Base-by-base conservation (phyloP, 2,329 filamentous ascomycete species). In the Byssochlamys sp. region DNA sequence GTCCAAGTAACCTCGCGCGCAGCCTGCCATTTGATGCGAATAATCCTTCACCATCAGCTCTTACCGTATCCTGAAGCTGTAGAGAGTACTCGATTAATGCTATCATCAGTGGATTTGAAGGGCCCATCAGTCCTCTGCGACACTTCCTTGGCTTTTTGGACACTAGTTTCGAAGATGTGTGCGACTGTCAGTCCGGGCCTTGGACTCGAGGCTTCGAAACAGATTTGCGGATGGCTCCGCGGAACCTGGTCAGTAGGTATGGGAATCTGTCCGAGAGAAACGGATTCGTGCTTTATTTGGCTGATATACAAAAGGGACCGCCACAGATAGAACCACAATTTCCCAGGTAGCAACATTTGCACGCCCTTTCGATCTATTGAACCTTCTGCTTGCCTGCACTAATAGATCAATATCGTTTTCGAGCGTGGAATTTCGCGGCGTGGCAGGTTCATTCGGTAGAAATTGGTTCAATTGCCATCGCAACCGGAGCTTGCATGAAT, bases 101-200 rank as follows among this genome's bases (percentile, higher is more conserved):
- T 95, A 10, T 83, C 84, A 4, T 87, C 87, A 25, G 85, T 90
- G 52, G 91, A 95, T 65, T 79, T 92, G 35, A 92, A 87, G 68
- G 91, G 91, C 0, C 92, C 94, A 6, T 84, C 85, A 1, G 71
- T 85, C 24, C 75, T 96, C 19, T 86, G 86, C n/a, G 94, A 97
- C 69, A 85, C 90, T 1, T 88, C 89, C 2, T 77, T 92, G 19
- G 77, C 80, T 2, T 71, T 99, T 48, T 89, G 95, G 83, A 77
- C 81, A 14, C 81, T 82, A 56, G 71, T 95, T 49, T 77, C 94
- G 35, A 81, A 85, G 57, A 76, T 84, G 48, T 83, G 84, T 55
- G 85, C 87, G 62, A 80, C 82, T 28, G 81, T 86, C 65, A 84
- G 87, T 51, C 87, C 89, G 1, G 86, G 83, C 58, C 82, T 83